Conservation (phyloP, 2,329 filamentous ascomycete genomes). For the Coleophoma cylindrospora region DNA sequence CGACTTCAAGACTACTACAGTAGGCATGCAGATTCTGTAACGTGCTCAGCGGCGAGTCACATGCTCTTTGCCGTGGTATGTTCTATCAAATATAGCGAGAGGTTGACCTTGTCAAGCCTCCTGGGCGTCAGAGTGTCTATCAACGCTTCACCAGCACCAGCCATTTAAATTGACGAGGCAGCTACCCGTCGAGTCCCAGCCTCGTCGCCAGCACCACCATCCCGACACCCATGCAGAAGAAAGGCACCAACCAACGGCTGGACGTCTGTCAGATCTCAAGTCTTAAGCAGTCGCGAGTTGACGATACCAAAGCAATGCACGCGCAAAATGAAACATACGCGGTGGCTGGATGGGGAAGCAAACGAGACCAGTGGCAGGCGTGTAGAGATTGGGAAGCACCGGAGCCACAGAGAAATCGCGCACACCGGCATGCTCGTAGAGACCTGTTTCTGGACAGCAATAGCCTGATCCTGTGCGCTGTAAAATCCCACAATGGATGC, state of each 20-base stretch:
- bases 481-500: conserved; percentile 2
- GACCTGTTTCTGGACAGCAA: background rate
- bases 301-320: too few species aligned
- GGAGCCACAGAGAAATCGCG: background rate
- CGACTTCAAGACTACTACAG: background rate
- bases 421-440: background rate
- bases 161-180: background rate
- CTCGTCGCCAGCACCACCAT: background rate
- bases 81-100: too few species aligned
- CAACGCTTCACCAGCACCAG: background rate
- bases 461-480: conserved; percentile 3
- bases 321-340: too few species aligned
- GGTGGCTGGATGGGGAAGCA: background rate
- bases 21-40: conserved; percentile 6
- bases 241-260: background rate
- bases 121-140: too few species aligned
- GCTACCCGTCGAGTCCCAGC: background rate
- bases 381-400: too few species aligned
- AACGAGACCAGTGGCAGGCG: too few species aligned
- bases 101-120: too few species aligned
- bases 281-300: too few species aligned
- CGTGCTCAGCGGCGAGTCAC: background rate
- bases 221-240: background rate
- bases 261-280: background rate
- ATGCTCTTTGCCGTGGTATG: background rate